Evolutionary conservation across 1,284 basidiomycete genomes (phyloP), one percentile per base, ranked within the genome.

Genomic region (Clitocybe nebularis): DNA sequence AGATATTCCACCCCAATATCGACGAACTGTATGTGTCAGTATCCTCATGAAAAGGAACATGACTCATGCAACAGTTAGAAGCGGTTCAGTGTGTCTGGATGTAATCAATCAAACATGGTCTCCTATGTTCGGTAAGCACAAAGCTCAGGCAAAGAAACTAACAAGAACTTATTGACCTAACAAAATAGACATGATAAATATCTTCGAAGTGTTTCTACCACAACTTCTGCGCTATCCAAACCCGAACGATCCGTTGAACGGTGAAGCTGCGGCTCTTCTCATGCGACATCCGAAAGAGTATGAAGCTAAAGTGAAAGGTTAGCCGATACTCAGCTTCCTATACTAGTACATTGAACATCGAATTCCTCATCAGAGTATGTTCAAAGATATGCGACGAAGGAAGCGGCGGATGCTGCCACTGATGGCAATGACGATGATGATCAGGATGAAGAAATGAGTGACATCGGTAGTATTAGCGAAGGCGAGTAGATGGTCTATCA

Each of bases 111-210:
- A 95, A 69, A 96, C 93, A n/a, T 97, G 93, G 94, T 96, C 93
- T 23, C 94, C 93, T 1, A 97, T 97, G 94, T 97, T 95, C 62
- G 92, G 92, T 93, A 62, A 45, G 63, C 63, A 11, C 8, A n/a
- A 36, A 34, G 16, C 16, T 26, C 36, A 20, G 30, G 20, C 10
- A 3, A 26, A 36, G 39, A 17, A 13, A 19, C 14, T 17, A 30
- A n/a, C n/a, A n/a, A n/a, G n/a, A n/a, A n/a, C n/a, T n/a, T n/a
- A n/a, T n/a, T n/a, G n/a, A n/a, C n/a, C n/a, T n/a, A n/a, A n/a
- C n/a, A n/a, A n/a, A n/a, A n/a, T n/a, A 94, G 95, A 98, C 69
- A 93, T 98, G 85, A 92, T 98, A 72, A 99, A 99, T 64, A 98
- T 99, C 56, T 99, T 99, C 58, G 96, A 99, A 64, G 87, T 93